phyloP scores from a whole-genome alignment of 2,329 filamentous ascomycete genomes.

The Cercospora beticola region DNA sequence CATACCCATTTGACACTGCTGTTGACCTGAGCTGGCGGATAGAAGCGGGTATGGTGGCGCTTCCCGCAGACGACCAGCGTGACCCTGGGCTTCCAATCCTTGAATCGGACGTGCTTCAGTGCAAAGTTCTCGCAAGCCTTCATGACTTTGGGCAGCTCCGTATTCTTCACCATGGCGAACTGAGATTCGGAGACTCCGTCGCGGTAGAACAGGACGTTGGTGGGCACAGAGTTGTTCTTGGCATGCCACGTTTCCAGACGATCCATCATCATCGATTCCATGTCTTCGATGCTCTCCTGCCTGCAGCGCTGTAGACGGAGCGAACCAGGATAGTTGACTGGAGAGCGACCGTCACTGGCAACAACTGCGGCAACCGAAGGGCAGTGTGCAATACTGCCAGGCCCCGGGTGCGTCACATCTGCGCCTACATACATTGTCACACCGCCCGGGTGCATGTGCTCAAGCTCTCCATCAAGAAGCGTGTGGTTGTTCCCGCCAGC shows the following conservation, averaged over 20 bases:
- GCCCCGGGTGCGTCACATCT: conserved; percentile 44
- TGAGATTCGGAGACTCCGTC: conserved; percentile 42
- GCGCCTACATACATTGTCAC: conserved; percentile 41
- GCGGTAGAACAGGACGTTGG: conserved; percentile 37
- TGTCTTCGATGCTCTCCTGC: conserved; percentile 34
- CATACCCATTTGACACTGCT: conserved; percentile 30
- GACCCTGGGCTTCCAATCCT: not conserved
- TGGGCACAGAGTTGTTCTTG: conserved; percentile 8
- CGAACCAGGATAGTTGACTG: conserved; percentile 37
- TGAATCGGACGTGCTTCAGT: not conserved
- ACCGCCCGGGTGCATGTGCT: not conserved
- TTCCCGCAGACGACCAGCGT: conserved; percentile 41
- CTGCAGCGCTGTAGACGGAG: conserved; percentile 38
- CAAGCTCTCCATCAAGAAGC: not conserved
- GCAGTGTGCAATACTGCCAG: conserved; percentile 14
- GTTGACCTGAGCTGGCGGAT: conserved; percentile 48
- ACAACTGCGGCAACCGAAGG: conserved; percentile 23
- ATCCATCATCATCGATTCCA: conserved; percentile 34
- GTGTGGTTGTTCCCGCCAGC: conserved; percentile 19
- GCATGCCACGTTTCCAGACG: conserved; percentile 27
- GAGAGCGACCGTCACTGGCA: conserved; percentile 15
- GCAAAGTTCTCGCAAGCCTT: conserved; percentile 16
- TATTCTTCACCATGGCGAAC: conserved; percentile 18
- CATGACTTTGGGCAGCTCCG: conserved; percentile 11
- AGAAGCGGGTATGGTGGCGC: conserved; percentile 46